Evolutionary conservation across 208 protist species (phyloP), one percentile per base, ranked within the genome.

Genomic region (Naegleria gruberi): DNA sequence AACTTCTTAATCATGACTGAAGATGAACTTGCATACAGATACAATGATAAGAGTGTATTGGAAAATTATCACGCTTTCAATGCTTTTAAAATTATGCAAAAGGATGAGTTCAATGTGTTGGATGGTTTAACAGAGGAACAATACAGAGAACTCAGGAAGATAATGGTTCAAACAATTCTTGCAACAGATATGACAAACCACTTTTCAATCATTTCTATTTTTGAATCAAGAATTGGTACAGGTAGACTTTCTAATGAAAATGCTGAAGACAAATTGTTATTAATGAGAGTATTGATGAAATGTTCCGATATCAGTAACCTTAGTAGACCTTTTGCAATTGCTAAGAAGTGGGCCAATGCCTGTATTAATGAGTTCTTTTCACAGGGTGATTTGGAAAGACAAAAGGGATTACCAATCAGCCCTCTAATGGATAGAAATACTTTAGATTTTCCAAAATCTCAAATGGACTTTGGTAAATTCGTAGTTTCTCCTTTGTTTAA

Each of bases 11-110:
- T 95, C 5, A 94, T 94, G 30, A 92, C 93, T 0, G 90, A 91
- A 41, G 95, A 93, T 51, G 93, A 96, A 87, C 92, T 96, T 45
- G 97, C 97, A 1, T 96, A 94, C 47, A 87, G 96, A 91, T 98
- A 98, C 94, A 98, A 98, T 92, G 96, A 98, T 92, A 92, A 93
- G 30, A 97, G 96, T 83, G 97, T 98, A 34, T 94, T 99, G 26
- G 97, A 99, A 91, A 98, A 98, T 89, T 91, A 97, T 90, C 97
- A 99, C 92, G 93, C 96, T n/a, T 93, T 94, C 89, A 95, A 92
- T 89, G 91, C 97, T 65, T 98, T 98, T 92, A 93, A 95, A 91
- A 91, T 98, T 15, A 96, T 98, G 93, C 94, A 96, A 89, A 95
- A 97, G 81, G 92, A 94, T 7, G 57, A 87, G 19, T 94, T 95